Evolutionary conservation across 1,284 basidiomycete genomes (phyloP).

Genomic region (Porodaedalea pini): DNA sequence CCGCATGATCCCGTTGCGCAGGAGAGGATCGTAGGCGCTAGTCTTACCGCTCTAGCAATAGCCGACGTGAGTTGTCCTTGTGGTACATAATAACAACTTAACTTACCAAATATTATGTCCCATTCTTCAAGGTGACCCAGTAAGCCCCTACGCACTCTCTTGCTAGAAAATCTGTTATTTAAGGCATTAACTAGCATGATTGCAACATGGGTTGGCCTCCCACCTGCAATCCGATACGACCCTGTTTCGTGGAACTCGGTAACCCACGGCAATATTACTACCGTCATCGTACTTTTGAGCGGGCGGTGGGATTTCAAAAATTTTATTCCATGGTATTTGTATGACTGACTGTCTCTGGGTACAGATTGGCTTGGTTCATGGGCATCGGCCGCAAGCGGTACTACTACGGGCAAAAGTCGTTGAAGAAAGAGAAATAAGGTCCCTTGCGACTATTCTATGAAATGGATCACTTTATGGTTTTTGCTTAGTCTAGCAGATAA

Average conservation of each 20-base stretch:
- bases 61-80: conserved; percentile 58
- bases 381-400: conserved; percentile 60
- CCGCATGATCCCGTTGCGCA: conserved; percentile 58
- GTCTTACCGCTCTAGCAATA: conserved; percentile 60
- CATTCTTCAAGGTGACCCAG: conserved; percentile 45
- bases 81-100: neutral
- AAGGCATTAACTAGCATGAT: conserved; percentile 44
- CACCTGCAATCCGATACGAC: conserved; percentile 49
- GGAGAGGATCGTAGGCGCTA: conserved; percentile 66
- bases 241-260: conserved; percentile 60
- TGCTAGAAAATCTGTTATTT: neutral
- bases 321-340: neutral
- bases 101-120: neutral
- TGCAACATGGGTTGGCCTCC: conserved; percentile 55
- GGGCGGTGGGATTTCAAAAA: conserved; percentile 43
- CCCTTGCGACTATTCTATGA: neutral
- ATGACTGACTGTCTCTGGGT: conserved; percentile 1
- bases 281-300: conserved; percentile 51
- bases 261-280: conserved; percentile 73
- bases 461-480: too few species aligned
- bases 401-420: conserved; percentile 38
- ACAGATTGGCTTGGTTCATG: conserved; percentile 61
- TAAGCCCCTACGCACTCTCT: conserved; percentile 34
- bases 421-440: conserved; percentile 23
- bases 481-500: too few species aligned